Conservation (phyloP, 164 flowering plant genomes). For the Piper betle region DNA sequence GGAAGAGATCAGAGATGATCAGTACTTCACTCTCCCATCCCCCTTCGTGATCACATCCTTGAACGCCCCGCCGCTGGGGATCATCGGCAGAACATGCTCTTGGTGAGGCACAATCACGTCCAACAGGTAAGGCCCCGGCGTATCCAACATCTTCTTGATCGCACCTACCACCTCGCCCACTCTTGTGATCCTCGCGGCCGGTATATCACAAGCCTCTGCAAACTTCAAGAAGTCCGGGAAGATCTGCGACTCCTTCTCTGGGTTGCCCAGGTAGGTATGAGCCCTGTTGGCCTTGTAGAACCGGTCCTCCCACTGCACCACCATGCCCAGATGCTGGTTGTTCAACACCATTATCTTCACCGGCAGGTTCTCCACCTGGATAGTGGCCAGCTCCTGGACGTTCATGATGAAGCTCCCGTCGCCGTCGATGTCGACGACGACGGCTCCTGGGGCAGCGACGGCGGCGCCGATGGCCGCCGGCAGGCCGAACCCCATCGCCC, state of each 20-base stretch:
- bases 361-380: constrained; percentile 2
- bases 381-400: constrained; percentile 11
- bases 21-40: constrained; percentile 39
- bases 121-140: constrained; percentile 57
- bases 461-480: constrained; percentile 18
- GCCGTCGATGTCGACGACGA: constrained; percentile 9
- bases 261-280: constrained; percentile 56
- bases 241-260: constrained; percentile 40
- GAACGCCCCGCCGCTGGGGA: constrained; percentile 59
- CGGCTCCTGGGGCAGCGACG: constrained; percentile 5
- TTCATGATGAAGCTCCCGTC: constrained; percentile 15
- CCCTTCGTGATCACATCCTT: constrained; percentile 11
- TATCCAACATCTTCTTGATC: constrained; percentile 51
- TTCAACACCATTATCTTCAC: constrained; percentile 1
- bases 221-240: constrained; percentile 51
- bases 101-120: constrained; percentile 14
- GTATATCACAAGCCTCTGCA: constrained; percentile 53
- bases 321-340: constrained; percentile 16
- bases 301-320: constrained; percentile 36
- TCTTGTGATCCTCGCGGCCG: not conserved
- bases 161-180: constrained; percentile 39
- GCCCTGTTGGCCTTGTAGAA: constrained; percentile 63
- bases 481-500: constrained; percentile 17
- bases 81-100: constrained; percentile 74
- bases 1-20: constrained; percentile 9